Base-by-base conservation (phyloP, 2,329 filamentous ascomycete genomes). In the Albifimbria verrucaria region DNA sequence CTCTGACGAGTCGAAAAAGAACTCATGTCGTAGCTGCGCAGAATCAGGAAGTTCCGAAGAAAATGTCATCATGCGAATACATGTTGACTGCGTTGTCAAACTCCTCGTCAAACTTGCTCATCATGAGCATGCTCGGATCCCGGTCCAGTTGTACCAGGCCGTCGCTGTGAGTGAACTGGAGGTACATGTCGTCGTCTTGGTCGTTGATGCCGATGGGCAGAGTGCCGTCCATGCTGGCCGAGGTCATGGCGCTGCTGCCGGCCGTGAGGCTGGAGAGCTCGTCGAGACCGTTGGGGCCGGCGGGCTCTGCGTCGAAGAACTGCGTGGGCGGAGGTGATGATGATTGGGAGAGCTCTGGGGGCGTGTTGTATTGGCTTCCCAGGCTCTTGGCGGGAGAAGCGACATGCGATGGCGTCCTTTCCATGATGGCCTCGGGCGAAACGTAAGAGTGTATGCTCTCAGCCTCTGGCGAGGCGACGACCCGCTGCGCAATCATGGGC, bases 331-430 rank as follows among this genome's bases (percentile, higher is more conserved):
- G 78, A 4, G 82, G 81, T 22, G 82, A 85, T 15, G 80, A 81
- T 21, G 81, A 82, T 55, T 81, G 77, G n/a, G 82, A 84, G 25
- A 86, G 77, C 55, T 80, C 81, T 1, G 82, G 82, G 4, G 81
- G 80, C 3, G 82, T 82, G 66, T 79, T 81, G 66, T 77, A 81
- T 52, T 78, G 75, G 66, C 80, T 81, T 18, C 68, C 65, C 4
- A 68, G 65, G 62, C 77, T 81, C 68, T 78, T 82, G 32, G 77
- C 70, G 1, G 81, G 79, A 10, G 80, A 80, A 7, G 62, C 62
- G 2, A 75, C 69, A 46, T 73, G 70, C 23, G 73, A 70, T 4
- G 67, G 56, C 17, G 62, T 61, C 48, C 59, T 65, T 22, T 74
- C 73, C 61, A 72, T 71, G 44, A 74, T 68, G n/a, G 72, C 71